Evolutionary conservation across 1,139 yeast species (phyloP).

Genomic region (Candida tropicalis): DNA sequence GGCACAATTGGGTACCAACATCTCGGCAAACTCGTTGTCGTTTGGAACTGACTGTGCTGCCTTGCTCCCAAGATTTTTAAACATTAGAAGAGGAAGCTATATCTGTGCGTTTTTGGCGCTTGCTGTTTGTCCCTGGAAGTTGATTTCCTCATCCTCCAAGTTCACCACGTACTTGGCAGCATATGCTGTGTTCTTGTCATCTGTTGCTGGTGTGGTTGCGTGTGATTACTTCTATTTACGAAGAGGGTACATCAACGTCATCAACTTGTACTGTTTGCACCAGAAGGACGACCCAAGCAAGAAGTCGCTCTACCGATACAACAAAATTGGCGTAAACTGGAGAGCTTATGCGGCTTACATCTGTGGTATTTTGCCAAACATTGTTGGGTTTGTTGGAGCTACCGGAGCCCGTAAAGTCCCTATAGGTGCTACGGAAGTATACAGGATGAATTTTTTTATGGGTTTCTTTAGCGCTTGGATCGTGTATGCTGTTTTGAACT

Average conservation of each 20-base stretch:
- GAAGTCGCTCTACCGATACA: conserved; percentile 57
- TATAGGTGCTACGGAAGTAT: conserved; percentile 72
- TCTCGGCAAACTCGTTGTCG: conserved; percentile 84
- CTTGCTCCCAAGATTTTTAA: conserved; percentile 72
- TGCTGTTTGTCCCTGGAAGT: conserved; percentile 87
- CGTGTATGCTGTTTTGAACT: conserved; percentile 52
- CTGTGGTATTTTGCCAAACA: conserved; percentile 77
- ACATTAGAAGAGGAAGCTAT: conserved; percentile 80
- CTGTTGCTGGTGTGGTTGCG: conserved; percentile 83
- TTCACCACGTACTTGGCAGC: conserved; percentile 87
- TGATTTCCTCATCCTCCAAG: conserved; percentile 69
- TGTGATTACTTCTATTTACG: conserved; percentile 77
- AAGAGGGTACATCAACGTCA: conserved; percentile 67
- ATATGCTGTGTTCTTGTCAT: conserved; percentile 81
- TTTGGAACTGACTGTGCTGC: conserved; percentile 94
- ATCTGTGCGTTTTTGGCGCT: conserved; percentile 79
- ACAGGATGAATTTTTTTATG: conserved; percentile 70
- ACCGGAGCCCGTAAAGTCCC: conserved; percentile 67
- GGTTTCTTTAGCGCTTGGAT: conserved; percentile 66
- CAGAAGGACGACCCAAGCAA: conserved; percentile 34
- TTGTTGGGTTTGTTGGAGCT: conserved; percentile 88
- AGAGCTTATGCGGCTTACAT: conserved; percentile 74
- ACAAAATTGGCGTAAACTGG: conserved; percentile 73
- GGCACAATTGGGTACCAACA: conserved; percentile 91
- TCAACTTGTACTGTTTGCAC: conserved; percentile 57